Percentiles rank a stretch among this genome's conserved stretches.
Evolutionary conservation across 768 basidiomycete genomes (phyloP).

Genomic region (Boletus pseudo-olivaceus): DNA sequence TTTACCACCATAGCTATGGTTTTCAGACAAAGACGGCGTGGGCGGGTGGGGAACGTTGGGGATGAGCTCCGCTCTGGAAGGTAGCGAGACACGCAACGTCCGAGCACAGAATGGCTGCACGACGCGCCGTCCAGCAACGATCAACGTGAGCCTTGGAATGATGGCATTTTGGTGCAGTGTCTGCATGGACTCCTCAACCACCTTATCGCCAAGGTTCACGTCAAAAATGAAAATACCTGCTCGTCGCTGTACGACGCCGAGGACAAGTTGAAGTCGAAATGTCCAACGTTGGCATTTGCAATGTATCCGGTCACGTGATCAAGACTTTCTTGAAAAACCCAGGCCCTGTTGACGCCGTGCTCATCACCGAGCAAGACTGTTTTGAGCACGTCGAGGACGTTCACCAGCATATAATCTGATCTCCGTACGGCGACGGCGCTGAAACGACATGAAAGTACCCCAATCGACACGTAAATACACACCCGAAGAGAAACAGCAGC

Average conservation of each 20-base stretch:
- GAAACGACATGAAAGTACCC: conserved; percentile 18
- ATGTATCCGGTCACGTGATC: conserved; percentile 11
- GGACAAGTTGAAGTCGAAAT: neutral
- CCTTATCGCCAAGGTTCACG: neutral
- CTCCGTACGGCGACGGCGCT: neutral
- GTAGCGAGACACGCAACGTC: conserved; percentile 5
- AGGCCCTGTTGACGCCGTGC: neutral
- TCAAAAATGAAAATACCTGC: neutral
- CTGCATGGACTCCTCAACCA: conserved; percentile 3
- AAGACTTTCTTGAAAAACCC: neutral
- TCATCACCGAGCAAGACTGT: neutral
- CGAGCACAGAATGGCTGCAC: conserved; percentile 12
- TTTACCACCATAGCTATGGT: neutral
- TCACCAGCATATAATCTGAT: neutral
- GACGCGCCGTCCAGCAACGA: conserved; percentile 17
- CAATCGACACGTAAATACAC: conserved; percentile 39
- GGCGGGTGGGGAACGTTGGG: neutral
- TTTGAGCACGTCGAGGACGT: neutral
- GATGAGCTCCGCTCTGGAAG: neutral
- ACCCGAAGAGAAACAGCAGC: conserved; percentile 69
- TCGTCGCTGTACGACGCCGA: neutral
- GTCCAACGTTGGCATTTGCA: neutral
- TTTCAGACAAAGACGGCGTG: neutral
- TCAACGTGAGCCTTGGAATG: conserved; percentile 7
- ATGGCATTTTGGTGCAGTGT: conserved; percentile 1